Evolutionary conservation across 1,139 yeast species (phyloP).

Genomic region (Taiozyma sp.): DNA sequence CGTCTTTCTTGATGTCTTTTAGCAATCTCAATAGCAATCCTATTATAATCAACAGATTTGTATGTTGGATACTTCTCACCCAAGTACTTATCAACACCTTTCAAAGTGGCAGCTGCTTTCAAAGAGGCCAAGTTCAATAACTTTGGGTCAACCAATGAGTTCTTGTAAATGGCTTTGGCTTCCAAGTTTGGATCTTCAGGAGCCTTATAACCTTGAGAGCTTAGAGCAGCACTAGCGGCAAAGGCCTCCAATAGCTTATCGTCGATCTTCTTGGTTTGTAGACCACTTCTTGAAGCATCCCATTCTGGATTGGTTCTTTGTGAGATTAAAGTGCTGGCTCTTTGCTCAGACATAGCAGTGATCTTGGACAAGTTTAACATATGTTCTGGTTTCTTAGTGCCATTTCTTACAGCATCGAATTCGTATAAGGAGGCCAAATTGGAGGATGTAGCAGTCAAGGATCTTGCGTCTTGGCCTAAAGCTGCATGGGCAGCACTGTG

Average conservation of each 20-base stretch:
- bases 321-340: constrained; percentile 15
- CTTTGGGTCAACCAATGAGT: constrained; percentile 44
- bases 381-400: constrained; percentile 26
- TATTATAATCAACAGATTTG: constrained; percentile 34
- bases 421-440: constrained; percentile 32
- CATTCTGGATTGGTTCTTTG: constrained; percentile 44
- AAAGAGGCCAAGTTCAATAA: constrained; percentile 60
- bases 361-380: constrained; percentile 29
- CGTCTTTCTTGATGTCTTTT: constrained; percentile 40
- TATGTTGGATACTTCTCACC: constrained; percentile 29
- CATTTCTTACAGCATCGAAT: constrained; percentile 38
- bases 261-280: constrained; percentile 30
- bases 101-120: constrained; percentile 51
- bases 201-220: constrained; percentile 28
- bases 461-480: constrained; percentile 23
- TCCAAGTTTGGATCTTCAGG: constrained; percentile 23
- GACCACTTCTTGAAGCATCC: constrained; percentile 37
- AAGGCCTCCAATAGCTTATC: constrained; percentile 20
- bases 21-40: constrained; percentile 58
- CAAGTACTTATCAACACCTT: constrained; percentile 34
- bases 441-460: constrained; percentile 24
- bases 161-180: constrained; percentile 20
- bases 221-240: constrained; percentile 34
- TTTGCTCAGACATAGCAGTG: constrained; percentile 14
- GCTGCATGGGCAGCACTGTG: constrained; percentile 19